phyloP scores from a whole-genome alignment of 2,329 filamentous ascomycete genomes.

The Cladosporium oxysporum region DNA sequence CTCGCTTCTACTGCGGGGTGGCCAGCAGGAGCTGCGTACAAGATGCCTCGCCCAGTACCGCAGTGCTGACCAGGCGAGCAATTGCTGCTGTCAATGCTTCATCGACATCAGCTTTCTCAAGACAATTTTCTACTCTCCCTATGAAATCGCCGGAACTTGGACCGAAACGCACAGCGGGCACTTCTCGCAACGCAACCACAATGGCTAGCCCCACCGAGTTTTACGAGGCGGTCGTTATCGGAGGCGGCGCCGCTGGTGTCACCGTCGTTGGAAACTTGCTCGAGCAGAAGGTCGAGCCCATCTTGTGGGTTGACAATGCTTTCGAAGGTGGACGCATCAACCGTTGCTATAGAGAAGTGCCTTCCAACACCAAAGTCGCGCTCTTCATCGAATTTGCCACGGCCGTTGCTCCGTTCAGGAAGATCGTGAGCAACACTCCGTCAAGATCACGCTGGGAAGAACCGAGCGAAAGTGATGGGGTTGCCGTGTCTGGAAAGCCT shows the following conservation, averaged over 20 bases:
- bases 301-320: constrained; percentile 61
- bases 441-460: constrained; percentile 35
- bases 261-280: constrained; percentile 63
- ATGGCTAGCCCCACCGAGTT: constrained; percentile 11
- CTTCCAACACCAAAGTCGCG: constrained; percentile 63
- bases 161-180: neutral
- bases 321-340: constrained; percentile 51
- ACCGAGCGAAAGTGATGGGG: constrained; percentile 32
- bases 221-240: constrained; percentile 60
- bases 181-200: constrained; percentile 9
- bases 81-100: neutral
- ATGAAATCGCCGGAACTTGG: neutral
- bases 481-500: constrained; percentile 35
- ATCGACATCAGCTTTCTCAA: neutral
- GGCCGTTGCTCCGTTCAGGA: constrained; percentile 54
- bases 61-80: constrained; percentile 1
- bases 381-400: constrained; percentile 61
- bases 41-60: constrained; percentile 2
- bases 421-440: constrained; percentile 51
- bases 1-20: constrained; percentile 17
- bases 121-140: neutral
- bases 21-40: constrained; percentile 9
- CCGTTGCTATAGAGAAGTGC: constrained; percentile 61
- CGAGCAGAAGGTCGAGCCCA: constrained; percentile 52
- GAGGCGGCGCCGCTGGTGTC: constrained; percentile 60